Evolutionary conservation across 1,284 basidiomycete genomes (phyloP).

Genomic region (Moniliella sp.): DNA sequence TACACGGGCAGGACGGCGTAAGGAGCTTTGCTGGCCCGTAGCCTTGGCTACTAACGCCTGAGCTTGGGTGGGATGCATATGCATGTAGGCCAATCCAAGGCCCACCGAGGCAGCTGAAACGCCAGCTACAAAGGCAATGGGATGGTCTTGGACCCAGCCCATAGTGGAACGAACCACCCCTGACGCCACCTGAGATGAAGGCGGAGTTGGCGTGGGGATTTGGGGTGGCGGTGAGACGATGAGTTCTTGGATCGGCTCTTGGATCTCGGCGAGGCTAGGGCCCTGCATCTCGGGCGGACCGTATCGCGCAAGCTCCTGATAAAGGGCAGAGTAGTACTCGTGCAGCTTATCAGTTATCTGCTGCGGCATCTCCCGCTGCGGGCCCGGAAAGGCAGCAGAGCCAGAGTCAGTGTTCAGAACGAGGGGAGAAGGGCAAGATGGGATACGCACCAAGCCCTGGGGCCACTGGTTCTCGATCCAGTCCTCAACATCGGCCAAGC

Average conservation of each 20-base stretch:
- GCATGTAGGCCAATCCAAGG: neutral
- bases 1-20: neutral
- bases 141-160: slow-evolving; percentile 5
- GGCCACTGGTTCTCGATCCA: slow-evolving; percentile 10
- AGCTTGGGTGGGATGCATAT: neutral
- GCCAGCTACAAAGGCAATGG: neutral
- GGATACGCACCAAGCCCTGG: neutral
- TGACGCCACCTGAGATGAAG: too few relatives aligned
- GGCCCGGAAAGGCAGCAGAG: neutral
- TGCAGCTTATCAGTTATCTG: slow-evolving; percentile 12
- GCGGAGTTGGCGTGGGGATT: slow-evolving; percentile 9
- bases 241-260: slow-evolving; percentile 6
- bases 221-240: too few relatives aligned
- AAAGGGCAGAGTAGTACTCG: slow-evolving; percentile 14
- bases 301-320: slow-evolving; percentile 16
- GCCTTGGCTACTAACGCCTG: neutral
- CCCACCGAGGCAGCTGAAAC: neutral
- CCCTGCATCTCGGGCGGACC: slow-evolving; percentile 8
- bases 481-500: slow-evolving; percentile 19
- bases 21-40: neutral
- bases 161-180: too few relatives aligned
- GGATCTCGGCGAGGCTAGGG: slow-evolving; percentile 10
- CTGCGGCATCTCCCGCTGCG: slow-evolving; percentile 15
- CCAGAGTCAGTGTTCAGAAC: neutral
- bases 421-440: neutral